Evolutionary conservation across 108 stramenopile species (phyloP), one percentile per base, ranked within the genome.

Genomic region (Cyclotella distinguenda): DNA sequence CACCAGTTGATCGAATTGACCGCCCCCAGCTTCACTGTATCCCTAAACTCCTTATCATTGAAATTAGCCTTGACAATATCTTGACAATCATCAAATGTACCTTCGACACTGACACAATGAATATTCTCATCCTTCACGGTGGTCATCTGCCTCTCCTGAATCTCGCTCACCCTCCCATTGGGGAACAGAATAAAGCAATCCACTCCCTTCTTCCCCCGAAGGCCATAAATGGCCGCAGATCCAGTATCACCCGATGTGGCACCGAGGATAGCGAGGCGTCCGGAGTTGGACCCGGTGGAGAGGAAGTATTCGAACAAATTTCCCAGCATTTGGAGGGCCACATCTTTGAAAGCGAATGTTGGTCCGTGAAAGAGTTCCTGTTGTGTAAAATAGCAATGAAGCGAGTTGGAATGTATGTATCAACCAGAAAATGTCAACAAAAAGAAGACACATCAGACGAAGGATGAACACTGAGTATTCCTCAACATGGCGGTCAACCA

Each of bases 1-100:
- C 95, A 96, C 97, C 97, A 99, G 73, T 99, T 99, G 80, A 99
- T 99, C 5, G 91, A 93, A 78, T 99, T 99, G 52, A 99, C 96
- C 9, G 98, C 98, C 11, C 97, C 98, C n/a, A 99, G 82, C 61
- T 95, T 84, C 30, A 95, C 90, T 31, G 79, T 60, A 35, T 94
- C 89, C 25, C 96, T 86, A 72, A 98, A 98, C 9, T 68, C 90
- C 56, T 80, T 71, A 64, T 98, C 87, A 22, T 79, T 74, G 71
- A 99, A 99, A 60, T 87, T 80, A 10, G 94, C 96, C 83, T 99
- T 99, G 64, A 99, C 98, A 34, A 98, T 87, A 71, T 95, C 95
- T 78, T 99, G 98, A 68, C 95, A 96, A 73, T 98, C 97, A 77
- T 99, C 98, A 72, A 99, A 99, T 4, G 90, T 93, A 0, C 96